Evolutionary conservation across 139 green algal species (phyloP), one percentile per base, ranked within the genome.

Genomic region (Astrephomene gubernaculifera): DNA sequence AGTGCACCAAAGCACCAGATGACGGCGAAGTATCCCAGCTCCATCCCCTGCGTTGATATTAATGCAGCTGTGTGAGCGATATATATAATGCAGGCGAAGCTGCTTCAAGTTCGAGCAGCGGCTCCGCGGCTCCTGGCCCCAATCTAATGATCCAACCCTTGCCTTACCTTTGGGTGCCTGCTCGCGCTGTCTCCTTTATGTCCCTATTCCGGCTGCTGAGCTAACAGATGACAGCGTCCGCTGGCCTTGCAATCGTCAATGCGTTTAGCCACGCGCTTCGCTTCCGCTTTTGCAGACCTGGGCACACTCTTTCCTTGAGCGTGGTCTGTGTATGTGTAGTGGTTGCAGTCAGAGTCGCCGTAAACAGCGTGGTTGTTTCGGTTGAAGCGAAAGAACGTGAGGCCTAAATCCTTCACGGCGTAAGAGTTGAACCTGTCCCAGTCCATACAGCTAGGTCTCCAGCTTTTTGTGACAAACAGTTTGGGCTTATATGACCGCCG

Each of bases 1-100:
- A 8, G 43, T 12, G 29, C 43, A n/a, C 70, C 70, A 29, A 78
- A 78, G 43, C 43, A 63, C 70, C 70, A 78, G 27, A 78, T 27
- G 6, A 78, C 70, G 1, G 7, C 70, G 43, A 61, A 78, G 27
- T n/a, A 78, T 27, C 2, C 27, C 43, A 27, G 8, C 43, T 41
- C 27, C 43, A 41, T 78, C 39, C 14, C 68, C 49, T 41, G 61
- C n/a, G 61, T 70, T 9, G 61, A 57, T 57, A 57, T 57, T 57
- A 57, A 57, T 17, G 49, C 49, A 57, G 49, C 49, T 57, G 49
- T 57, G 12, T 57, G 17, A 57, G 17, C 49, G 49, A 57, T 12
- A 17, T 12, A 57, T 12, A 17, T 12, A 57, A 17, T 57, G 49
- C 49, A 57, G 17, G 49, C 17, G 17, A 57, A 57, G 49, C 49